Base-by-base conservation (phyloP, 2,329 filamentous ascomycete species). In the Phyllosticta citribraziliensis region DNA sequence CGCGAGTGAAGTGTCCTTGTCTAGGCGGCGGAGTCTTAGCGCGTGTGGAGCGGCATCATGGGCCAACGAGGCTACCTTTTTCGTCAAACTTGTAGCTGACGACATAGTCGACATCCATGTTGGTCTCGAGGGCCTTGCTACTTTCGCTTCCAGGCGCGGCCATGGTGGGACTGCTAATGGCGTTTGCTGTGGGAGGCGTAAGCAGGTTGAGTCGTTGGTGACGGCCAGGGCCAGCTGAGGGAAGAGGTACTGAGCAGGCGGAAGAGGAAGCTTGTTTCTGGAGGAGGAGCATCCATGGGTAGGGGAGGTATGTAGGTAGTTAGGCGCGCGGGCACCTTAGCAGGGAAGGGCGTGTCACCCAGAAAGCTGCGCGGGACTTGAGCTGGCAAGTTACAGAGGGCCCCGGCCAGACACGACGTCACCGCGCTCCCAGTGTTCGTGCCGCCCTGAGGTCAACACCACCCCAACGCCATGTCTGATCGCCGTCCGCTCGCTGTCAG, bases 21-120 rank as follows among this genome's bases (percentile, higher is more conserved):
- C 89, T 91, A 67, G 40, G 17, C 20, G 30, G 3, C 22, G 47
- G 22, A 52, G 57, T 6, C 14, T 67, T 61, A 69, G 61, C 59
- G 63, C 57, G 61, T 58, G 66, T 56, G 40, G n/a, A 14, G 12
- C 19, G 6, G 40, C 17, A n/a, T 5, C n/a, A 14, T n/a, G 40
- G 17, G 40, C 40, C 57, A 55, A 30, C 33, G 20, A 33, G 20
- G 55, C 50, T 78, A 88, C 89, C 84, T 61, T 84, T 82, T 53
- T 84, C 79, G 25, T 85, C 82, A 69, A 93, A 87, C 62, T 86
- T 81, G 75, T 89, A 96, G 70, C 86, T 84, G 64, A 97, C 82
- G 62, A 96, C 91, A 80, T 91, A 97, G 78, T 97, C 92, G 63
- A 96, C 89, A 59, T 89, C 82, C 68, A 86, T 79, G 68, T 87